Percentiles rank a stretch among this genome's conserved stretches.
phyloP scores from a whole-genome alignment of 768 basidiomycete species.

The Erythrobasidium yunnanense region DNA sequence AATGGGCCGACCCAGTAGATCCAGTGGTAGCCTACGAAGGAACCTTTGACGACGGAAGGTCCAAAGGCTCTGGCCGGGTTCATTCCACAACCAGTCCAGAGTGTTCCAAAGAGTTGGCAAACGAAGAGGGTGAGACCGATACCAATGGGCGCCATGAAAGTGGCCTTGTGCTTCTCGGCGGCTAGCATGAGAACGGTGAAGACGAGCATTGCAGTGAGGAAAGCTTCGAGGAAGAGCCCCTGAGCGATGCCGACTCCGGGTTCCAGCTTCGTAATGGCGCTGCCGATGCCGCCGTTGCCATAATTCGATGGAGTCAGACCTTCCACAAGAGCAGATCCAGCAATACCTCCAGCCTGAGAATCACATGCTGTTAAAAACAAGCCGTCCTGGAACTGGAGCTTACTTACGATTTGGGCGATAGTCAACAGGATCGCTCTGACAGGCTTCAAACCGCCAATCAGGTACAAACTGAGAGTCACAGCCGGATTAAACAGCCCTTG shows the following conservation, averaged over 20 bases:
- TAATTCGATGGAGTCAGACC: conserved; percentile 29
- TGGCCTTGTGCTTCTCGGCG: conserved; percentile 42
- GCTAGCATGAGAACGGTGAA: conserved; percentile 32
- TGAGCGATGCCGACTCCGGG: conserved; percentile 18
- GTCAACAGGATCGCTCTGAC: conserved; percentile 30
- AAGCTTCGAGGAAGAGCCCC: conserved; percentile 34
- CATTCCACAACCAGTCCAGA: conserved; percentile 28
- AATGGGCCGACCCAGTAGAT: conserved; percentile 28
- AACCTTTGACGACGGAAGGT: conserved; percentile 22
- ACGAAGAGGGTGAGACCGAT: conserved; percentile 39
- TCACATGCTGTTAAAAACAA: not conserved
- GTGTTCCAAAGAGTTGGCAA: conserved; percentile 32
- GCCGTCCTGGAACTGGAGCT: not conserved
- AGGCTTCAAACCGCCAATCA: conserved; percentile 31
- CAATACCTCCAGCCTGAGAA: conserved; percentile 30
- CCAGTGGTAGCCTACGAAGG: conserved; percentile 32
- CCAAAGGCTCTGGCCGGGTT: conserved; percentile 13
- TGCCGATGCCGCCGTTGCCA: conserved; percentile 21
- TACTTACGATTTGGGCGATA: conserved; percentile 26
- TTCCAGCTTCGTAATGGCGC: conserved; percentile 25
- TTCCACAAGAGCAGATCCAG: conserved; percentile 27
- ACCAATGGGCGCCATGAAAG: conserved; percentile 45
- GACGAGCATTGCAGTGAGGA: conserved; percentile 31
- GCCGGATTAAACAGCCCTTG: conserved; percentile 26
- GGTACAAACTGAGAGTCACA: conserved; percentile 28